Conservation (phyloP, 2,329 filamentous ascomycete species). For the Teratosphaeria nubilosa region DNA sequence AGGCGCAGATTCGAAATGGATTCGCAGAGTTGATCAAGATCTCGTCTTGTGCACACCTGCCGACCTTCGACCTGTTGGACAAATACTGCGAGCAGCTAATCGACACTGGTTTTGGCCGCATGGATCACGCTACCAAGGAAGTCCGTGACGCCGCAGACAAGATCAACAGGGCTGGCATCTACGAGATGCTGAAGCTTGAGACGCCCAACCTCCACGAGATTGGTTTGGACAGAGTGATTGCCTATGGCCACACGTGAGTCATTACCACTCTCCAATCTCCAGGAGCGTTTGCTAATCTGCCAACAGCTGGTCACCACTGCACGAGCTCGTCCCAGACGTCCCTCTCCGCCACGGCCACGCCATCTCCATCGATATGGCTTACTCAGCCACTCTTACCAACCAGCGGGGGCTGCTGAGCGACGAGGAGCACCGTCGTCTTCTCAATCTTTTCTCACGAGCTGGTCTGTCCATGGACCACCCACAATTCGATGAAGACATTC, state of each 20-base stretch:
- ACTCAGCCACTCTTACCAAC: conserved; percentile 58
- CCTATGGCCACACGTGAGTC: conserved; percentile 58
- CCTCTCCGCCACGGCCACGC: conserved; percentile 64
- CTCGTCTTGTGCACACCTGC: conserved; percentile 56
- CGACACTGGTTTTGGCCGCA: conserved; percentile 52
- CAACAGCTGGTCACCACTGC: conserved; percentile 56
- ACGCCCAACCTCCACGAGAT: conserved; percentile 66
- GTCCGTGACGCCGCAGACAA: conserved; percentile 52
- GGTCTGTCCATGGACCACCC: conserved; percentile 63
- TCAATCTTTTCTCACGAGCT: conserved; percentile 59
- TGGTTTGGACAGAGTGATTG: conserved; percentile 61
- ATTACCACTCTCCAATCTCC: not conserved
- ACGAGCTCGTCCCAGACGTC: conserved; percentile 58
- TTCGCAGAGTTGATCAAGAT: conserved; percentile 71
- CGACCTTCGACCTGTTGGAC: conserved; percentile 58
- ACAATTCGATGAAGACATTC: conserved; percentile 54
- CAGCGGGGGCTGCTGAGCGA: conserved; percentile 50
- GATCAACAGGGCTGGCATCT: conserved; percentile 57
- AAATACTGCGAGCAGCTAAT: conserved; percentile 61
- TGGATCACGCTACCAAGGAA: conserved; percentile 45
- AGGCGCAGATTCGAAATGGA: conserved; percentile 60
- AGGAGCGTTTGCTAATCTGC: conserved; percentile 2
- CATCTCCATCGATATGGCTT: conserved; percentile 68
- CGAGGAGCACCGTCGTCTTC: conserved; percentile 50
- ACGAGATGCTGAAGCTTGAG: conserved; percentile 65